phyloP scores from a whole-genome alignment of 768 basidiomycete species.

The Rhizopogon salebrosus region DNA sequence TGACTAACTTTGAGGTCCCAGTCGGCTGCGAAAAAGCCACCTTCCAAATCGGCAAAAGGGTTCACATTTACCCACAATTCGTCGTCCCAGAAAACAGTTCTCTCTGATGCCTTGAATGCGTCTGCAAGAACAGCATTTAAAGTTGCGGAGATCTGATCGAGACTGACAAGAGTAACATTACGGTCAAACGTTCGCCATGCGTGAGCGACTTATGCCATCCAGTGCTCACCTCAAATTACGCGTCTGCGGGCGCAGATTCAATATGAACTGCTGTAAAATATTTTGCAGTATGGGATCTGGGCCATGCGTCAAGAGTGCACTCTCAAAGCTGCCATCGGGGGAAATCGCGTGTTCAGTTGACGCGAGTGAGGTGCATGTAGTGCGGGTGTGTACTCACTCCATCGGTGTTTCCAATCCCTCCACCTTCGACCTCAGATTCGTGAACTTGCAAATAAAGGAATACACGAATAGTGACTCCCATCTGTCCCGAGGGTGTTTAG shows the following conservation, averaged over 20 bases:
- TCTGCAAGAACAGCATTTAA: slow-evolving; percentile 65
- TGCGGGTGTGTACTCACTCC: slow-evolving; percentile 57
- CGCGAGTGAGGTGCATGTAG: slow-evolving; percentile 11
- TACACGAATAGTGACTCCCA: slow-evolving; percentile 88
- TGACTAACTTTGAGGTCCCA: slow-evolving; percentile 78
- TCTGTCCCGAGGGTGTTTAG: slow-evolving; percentile 71
- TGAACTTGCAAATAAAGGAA: slow-evolving; percentile 81
- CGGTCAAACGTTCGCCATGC: slow-evolving; percentile 25
- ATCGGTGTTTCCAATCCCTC: slow-evolving; percentile 76
- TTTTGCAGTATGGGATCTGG: slow-evolving; percentile 69
- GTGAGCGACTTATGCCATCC: slow-evolving; percentile 23
- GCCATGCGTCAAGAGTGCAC: slow-evolving; percentile 67
- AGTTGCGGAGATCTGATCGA: slow-evolving; percentile 78
- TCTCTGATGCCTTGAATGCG: slow-evolving; percentile 66
- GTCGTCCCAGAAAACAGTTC: slow-evolving; percentile 80
- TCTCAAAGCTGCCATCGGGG: slow-evolving; percentile 58
- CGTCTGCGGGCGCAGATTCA: slow-evolving; percentile 81
- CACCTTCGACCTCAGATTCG: slow-evolving; percentile 64
- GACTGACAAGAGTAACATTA: slow-evolving; percentile 41
- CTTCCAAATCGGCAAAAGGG: slow-evolving; percentile 60
- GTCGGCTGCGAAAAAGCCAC: slow-evolving; percentile 74
- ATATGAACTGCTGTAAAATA: slow-evolving; percentile 70
- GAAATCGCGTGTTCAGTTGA: slow-evolving; percentile 30
- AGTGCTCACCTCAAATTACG: slow-evolving; percentile 80
- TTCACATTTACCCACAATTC: slow-evolving; percentile 61